A percentile compares a stretch with the other conserved stretches of the same genome.
Conservation (phyloP, 2,329 filamentous ascomycete genomes). For the Myrmaecium sp. region DNA sequence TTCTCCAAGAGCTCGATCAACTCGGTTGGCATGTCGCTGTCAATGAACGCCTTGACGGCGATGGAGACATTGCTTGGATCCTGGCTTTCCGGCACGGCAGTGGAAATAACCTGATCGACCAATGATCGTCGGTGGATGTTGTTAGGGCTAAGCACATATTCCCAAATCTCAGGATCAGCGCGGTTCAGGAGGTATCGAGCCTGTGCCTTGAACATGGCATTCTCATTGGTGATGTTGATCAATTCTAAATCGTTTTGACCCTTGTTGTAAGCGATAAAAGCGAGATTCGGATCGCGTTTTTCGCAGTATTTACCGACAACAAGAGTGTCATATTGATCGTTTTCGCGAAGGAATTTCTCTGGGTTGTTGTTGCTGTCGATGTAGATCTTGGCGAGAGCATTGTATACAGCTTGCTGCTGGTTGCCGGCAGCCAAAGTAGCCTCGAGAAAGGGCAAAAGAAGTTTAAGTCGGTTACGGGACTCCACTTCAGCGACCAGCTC, state of each 20-base stretch:
- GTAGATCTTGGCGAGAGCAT: conserved; percentile 96
- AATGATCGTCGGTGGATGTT: conserved; percentile 89
- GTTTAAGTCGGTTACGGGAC: conserved; percentile 83
- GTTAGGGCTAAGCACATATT: conserved; percentile 85
- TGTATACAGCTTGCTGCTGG: conserved; percentile 92
- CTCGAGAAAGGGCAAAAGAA: conserved; percentile 91
- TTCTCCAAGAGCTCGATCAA: conserved; percentile 96
- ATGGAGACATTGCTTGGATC: conserved; percentile 92
- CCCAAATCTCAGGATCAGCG: conserved; percentile 80
- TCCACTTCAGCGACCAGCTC: conserved; percentile 93
- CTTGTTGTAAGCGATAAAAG: conserved; percentile 89
- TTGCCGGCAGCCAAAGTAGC: conserved; percentile 76
- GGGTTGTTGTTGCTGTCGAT: conserved; percentile 98
- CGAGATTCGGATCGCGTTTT: conserved; percentile 92
- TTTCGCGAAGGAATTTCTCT: conserved; percentile 93
- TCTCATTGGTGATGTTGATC: conserved; percentile 96
- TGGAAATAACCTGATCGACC: conserved; percentile 90
- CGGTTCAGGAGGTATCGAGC: conserved; percentile 87
- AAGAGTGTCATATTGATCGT: conserved; percentile 88
- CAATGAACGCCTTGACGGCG: conserved; percentile 83
- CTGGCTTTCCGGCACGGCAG: conserved; percentile 79
- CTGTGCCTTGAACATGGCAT: conserved; percentile 99
- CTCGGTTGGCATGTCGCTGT: conserved; percentile 78
- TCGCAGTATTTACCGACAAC: conserved; percentile 95
- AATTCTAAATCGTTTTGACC: conserved; percentile 95